phyloP scores from a whole-genome alignment of 2,329 filamentous ascomycete genomes.

The Diaporthe longicolla region DNA sequence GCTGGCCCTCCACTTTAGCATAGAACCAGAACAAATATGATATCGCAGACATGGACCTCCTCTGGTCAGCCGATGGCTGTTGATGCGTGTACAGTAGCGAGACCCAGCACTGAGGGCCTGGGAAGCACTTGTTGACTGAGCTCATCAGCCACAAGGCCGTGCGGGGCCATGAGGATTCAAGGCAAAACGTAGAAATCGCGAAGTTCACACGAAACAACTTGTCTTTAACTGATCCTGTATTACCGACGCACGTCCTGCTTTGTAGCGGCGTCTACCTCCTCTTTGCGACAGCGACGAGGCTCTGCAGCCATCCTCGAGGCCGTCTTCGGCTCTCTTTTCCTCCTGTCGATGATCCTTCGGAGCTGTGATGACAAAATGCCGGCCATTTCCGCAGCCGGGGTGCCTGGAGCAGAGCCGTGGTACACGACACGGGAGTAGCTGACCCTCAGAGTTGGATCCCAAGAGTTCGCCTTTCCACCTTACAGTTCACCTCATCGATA shows the following conservation, averaged over 20 bases:
- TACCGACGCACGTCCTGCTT: constrained; percentile 1
- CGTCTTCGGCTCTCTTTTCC: not conserved
- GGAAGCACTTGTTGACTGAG: not conserved
- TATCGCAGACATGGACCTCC: not conserved
- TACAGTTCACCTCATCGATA: not conserved
- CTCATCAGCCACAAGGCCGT: constrained; percentile 51
- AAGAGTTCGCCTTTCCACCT: not conserved
- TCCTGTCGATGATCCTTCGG: not conserved
- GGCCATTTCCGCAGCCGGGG: not conserved
- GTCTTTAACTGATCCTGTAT: constrained; percentile 11
- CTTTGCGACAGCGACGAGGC: not conserved
- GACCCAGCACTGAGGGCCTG: too few relatives aligned
- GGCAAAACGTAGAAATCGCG: not conserved
- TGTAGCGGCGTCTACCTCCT: not conserved
- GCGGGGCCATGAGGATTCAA: not conserved
- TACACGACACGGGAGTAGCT: not conserved
- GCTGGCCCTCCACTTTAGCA: not conserved
- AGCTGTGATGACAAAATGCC: not conserved
- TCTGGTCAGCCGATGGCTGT: too few relatives aligned
- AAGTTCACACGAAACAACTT: not conserved
- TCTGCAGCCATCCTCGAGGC: not conserved
- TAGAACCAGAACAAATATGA: too few relatives aligned
- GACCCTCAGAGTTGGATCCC: not conserved
- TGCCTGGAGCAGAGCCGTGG: not conserved
- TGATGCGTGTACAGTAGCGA: not conserved